Evolutionary conservation across 352 stramenopile genomes (phyloP).

Genomic region (Thraustochytrium striatum): DNA sequence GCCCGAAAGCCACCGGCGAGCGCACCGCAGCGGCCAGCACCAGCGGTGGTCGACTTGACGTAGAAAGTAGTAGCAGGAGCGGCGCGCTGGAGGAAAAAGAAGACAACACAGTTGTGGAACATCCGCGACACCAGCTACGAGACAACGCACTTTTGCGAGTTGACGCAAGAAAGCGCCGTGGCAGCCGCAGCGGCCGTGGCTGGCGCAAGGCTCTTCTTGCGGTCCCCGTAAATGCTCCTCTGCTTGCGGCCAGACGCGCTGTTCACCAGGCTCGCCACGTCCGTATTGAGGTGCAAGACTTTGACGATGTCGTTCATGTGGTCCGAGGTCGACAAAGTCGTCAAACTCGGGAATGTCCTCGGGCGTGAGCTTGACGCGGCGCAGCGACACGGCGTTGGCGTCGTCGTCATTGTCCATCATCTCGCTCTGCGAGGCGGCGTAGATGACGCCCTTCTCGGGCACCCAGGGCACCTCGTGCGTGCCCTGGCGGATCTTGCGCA

Average conservation of each 20-base stretch:
- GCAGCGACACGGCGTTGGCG: slow-evolving; percentile 14
- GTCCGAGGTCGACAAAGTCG: slow-evolving; percentile 36
- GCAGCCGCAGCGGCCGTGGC: neutral
- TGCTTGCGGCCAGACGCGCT: neutral
- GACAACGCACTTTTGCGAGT: neutral
- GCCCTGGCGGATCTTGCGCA: neutral
- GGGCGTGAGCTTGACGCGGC: slow-evolving; percentile 27
- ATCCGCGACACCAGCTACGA: too few relatives aligned
- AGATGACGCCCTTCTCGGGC: slow-evolving; percentile 41
- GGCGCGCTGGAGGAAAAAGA: too few relatives aligned
- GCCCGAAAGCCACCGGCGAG: too few relatives aligned
- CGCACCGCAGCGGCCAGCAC: too few relatives aligned
- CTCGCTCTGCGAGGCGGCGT: slow-evolving; percentile 41
- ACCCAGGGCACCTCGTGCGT: slow-evolving; percentile 28
- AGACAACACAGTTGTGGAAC: too few relatives aligned
- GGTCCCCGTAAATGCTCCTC: neutral
- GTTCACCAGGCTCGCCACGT: slow-evolving; percentile 2
- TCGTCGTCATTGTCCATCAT: slow-evolving; percentile 49
- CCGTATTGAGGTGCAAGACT: slow-evolving; percentile 8
- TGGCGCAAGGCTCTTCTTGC: neutral
- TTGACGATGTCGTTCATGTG: slow-evolving; percentile 43
- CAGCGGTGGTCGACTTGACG: too few relatives aligned
- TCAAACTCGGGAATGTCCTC: slow-evolving; percentile 45
- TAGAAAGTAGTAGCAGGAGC: too few relatives aligned
- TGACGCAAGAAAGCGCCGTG: neutral